Evolutionary conservation across 306 rosid genomes (phyloP).

Genomic region (Corylus avellana): DNA sequence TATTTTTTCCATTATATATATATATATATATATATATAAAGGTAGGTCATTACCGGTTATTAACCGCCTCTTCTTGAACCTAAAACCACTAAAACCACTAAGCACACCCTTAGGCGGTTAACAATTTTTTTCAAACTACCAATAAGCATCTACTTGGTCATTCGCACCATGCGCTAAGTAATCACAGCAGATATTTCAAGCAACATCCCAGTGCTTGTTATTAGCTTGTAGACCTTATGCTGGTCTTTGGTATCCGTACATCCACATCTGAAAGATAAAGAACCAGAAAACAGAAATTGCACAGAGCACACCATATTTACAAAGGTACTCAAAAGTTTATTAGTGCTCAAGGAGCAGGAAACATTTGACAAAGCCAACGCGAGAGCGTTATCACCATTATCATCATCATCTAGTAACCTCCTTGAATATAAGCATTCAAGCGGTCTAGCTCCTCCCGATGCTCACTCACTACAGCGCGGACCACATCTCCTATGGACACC

Average conservation of each 20-base stretch:
- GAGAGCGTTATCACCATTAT: conserved; percentile 30
- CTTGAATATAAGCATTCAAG: conserved; percentile 91
- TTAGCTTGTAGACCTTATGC: conserved; percentile 12
- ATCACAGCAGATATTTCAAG: neutral
- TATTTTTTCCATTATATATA: no score
- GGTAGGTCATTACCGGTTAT: no score
- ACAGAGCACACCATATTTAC: conserved; percentile 48
- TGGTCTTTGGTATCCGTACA: conserved; percentile 19
- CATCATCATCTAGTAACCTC: conserved; percentile 79
- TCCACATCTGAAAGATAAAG: conserved; percentile 5
- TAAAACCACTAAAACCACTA: no score
- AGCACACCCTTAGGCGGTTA: no score
- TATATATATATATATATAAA: no score
- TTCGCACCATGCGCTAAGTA: neutral
- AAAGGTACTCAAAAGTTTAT: conserved; percentile 48
- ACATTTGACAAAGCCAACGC: conserved; percentile 34
- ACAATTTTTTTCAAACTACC: neutral
- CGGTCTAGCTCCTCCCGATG: conserved; percentile 95
- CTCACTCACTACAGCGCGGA: conserved; percentile 96
- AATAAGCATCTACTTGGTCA: neutral
- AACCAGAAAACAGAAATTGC: conserved; percentile 33
- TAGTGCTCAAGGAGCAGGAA: conserved; percentile 24
- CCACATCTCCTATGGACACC: conserved; percentile 99
- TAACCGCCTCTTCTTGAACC: no score
- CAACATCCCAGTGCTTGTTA: conserved; percentile 3